Evolutionary conservation across 768 basidiomycete genomes (phyloP).

Genomic region (Trametes sanguinea): DNA sequence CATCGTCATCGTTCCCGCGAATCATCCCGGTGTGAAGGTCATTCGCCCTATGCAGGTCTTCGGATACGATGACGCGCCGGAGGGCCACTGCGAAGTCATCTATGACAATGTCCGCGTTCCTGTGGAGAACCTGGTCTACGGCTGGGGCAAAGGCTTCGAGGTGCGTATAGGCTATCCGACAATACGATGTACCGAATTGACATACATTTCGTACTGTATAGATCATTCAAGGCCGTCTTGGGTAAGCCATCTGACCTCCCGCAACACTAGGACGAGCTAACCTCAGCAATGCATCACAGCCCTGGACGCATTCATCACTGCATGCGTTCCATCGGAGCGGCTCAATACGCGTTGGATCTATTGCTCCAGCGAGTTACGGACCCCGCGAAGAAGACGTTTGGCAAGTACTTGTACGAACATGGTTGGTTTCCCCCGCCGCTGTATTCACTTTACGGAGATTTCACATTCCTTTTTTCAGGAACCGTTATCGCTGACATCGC

Average conservation of each 20-base stretch:
- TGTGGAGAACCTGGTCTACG: constrained; percentile 76
- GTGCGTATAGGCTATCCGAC: constrained; percentile 35
- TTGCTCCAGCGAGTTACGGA: constrained; percentile 95
- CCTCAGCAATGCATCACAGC: constrained; percentile 38
- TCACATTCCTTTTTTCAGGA: constrained; percentile 44
- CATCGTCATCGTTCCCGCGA: constrained; percentile 91
- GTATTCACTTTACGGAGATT: background rate
- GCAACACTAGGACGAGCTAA: background rate
- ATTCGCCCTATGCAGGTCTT: constrained; percentile 94
- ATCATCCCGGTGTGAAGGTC: constrained; percentile 82
- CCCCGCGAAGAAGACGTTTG: constrained; percentile 88
- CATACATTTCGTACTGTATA: constrained; percentile 24
- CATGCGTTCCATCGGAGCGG: constrained; percentile 95
- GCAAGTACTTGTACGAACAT: constrained; percentile 88
- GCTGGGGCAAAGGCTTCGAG: constrained; percentile 96
- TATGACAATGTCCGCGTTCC: constrained; percentile 95
- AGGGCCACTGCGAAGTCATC: constrained; percentile 94
- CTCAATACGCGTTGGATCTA: constrained; percentile 80
- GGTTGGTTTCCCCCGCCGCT: constrained; percentile 47
- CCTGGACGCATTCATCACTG: constrained; percentile 97
- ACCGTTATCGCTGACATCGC: constrained; percentile 92
- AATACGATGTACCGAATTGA: background rate
- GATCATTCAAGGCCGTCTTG: constrained; percentile 95
- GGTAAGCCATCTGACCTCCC: constrained; percentile 46
- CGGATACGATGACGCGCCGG: constrained; percentile 93